Evolutionary conservation across 805 yeast genomes (phyloP), one percentile per base, ranked within the genome.

Genomic region (Saccharomycodes ludwigii): DNA sequence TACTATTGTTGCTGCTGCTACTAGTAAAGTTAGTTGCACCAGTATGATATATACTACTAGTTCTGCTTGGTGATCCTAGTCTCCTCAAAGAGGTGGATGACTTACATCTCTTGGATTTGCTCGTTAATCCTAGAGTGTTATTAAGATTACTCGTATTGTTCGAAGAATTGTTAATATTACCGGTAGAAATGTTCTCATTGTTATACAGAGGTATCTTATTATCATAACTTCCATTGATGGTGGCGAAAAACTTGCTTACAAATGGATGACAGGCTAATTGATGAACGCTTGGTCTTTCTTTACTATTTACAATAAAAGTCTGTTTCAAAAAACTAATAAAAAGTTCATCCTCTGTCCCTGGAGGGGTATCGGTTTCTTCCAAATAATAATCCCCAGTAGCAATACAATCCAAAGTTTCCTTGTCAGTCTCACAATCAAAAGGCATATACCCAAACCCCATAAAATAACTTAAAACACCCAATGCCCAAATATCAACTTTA

Each of bases 401-500:
- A n/a, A 78, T 76, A 21, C 82, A 80, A 24, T 71, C 65, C 42
- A 66, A 62, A 9, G 84, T 81, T 45, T 78, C 85, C 2, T 65
- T 66, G 24, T 75, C 76, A 5, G 72, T 66, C 31, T 77, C 85
- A 40, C 85, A 71, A 43, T 78, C 86, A 50, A 78, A 78, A 1
- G 88, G 88, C 55, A 78, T 71, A 47, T 76, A 79, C 2, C 86
- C 86, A 38, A 78, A 66, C 11, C 75, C 62, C 66, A 77, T 66
- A 43, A 78, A 77, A 48, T 77, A 79, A 2, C 76, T 65, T 21
- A 76, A 58, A 3, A 78, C 84, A 2, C 86, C 88, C 18, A 78
- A 59, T 0, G 86, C 79, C 88, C 88, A 78, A 20, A 78, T 61
- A 46, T 78, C 88, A 3, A 77, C 76, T 3, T 70, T 65, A 39